A percentile compares a stretch with the other conserved stretches of the same genome.
Evolutionary conservation across 805 yeast genomes (phyloP).

Genomic region (Schwanniomyces occidentalis): DNA sequence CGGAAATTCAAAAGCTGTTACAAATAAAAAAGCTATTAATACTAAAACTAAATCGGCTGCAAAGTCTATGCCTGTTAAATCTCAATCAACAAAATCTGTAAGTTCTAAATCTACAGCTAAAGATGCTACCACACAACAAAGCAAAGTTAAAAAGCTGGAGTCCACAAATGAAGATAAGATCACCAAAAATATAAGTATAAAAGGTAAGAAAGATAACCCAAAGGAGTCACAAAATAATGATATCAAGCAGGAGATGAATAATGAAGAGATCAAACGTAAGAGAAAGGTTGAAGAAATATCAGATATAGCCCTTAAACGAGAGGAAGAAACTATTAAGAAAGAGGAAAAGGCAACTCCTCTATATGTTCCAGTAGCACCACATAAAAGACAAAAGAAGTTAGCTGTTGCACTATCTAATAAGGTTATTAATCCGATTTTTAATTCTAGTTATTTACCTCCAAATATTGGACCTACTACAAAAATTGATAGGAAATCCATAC

Average conservation of each 20-base stretch:
- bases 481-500: slow-evolving; percentile 20
- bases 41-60: not conserved
- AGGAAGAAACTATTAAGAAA: slow-evolving; percentile 3
- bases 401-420: slow-evolving; percentile 6
- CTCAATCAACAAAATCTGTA: not conserved
- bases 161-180: slow-evolving; percentile 1
- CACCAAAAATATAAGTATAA: not conserved
- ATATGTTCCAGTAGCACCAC: not conserved
- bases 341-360: not conserved
- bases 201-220: not conserved
- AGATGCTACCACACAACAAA: not conserved
- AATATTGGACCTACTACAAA: slow-evolving; percentile 7
- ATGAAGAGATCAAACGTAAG: too few relatives aligned
- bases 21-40: not conserved
- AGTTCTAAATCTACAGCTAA: not conserved
- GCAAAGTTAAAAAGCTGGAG: slow-evolving; percentile 1
- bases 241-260: too few relatives aligned
- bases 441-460: slow-evolving; percentile 20
- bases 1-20: not conserved
- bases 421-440: slow-evolving; percentile 22
- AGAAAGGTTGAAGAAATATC: too few relatives aligned
- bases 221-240: too few relatives aligned
- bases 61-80: not conserved
- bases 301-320: too few relatives aligned
- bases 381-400: slow-evolving; percentile 12